phyloP scores from a whole-genome alignment of 345 rosid genomes.

The Acer negundo region DNA sequence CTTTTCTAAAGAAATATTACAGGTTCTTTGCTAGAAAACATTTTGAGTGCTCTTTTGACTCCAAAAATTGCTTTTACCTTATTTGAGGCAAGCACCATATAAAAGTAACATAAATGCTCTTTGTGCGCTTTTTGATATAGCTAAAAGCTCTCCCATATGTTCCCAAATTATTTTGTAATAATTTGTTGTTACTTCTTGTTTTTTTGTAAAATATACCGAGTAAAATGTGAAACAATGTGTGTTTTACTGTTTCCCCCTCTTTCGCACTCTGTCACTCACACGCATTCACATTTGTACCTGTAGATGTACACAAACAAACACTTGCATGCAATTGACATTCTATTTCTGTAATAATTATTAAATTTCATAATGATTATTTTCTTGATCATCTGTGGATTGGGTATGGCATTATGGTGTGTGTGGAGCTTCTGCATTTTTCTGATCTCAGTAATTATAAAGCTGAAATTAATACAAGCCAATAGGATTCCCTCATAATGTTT shows the following conservation, averaged over 20 bases:
- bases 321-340: neutral
- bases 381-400: conserved; percentile 1
- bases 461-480: conserved; percentile 1
- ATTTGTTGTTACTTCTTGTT: neutral
- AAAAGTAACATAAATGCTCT: too few species aligned
- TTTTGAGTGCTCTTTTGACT: too few species aligned
- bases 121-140: too few species aligned
- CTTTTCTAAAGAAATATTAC: too few species aligned
- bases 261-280: neutral
- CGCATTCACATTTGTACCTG: neutral
- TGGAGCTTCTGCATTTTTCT: neutral
- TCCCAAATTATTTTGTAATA: neutral
- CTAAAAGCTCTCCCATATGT: too few species aligned
- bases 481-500: conserved; percentile 12
- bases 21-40: too few species aligned
- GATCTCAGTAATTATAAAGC: neutral
- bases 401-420: neutral
- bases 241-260: neutral
- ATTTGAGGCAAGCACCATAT: too few species aligned
- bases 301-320: neutral
- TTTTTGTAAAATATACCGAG: neutral
- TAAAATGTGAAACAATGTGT: neutral
- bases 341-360: neutral
- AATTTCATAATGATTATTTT: neutral
- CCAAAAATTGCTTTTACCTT: too few species aligned